Conservation (phyloP, 2,329 filamentous ascomycete genomes). For the Colletotrichum sp. region DNA sequence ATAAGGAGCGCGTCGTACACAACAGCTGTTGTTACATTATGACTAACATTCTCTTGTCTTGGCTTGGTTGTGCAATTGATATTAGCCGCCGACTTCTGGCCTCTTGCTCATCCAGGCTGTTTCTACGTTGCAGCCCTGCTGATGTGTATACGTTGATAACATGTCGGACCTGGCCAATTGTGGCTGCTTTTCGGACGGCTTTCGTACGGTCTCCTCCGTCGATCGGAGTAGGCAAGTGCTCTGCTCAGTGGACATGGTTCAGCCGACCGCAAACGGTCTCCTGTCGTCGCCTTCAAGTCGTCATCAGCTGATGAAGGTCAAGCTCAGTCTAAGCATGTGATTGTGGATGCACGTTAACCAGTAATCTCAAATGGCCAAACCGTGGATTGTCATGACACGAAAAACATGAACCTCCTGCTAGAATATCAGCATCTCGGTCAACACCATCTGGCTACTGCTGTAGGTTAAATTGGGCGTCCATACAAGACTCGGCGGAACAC, state of each 20-base stretch:
- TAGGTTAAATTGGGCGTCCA: neutral
- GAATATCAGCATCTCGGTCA: neutral
- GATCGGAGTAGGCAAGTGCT: neutral
- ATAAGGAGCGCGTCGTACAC: too few species aligned
- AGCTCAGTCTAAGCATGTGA: neutral
- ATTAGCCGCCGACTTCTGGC: neutral
- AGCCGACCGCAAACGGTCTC: too few species aligned
- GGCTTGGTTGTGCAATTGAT: too few species aligned
- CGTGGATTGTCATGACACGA: neutral
- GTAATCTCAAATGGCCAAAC: neutral
- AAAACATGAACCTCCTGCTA: accelerated
- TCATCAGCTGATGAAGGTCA: neutral
- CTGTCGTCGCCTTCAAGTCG: neutral
- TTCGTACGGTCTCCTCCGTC: neutral
- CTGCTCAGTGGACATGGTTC: too few species aligned
- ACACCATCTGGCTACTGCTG: neutral
- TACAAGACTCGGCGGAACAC: neutral
- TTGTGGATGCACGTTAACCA: neutral
- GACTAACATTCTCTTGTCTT: too few species aligned
- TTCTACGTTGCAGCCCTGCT: neutral
- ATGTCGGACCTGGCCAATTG: neutral
- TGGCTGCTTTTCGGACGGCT: neutral
- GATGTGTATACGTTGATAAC: neutral
- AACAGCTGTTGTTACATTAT: too few species aligned
- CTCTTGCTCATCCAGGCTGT: neutral